phyloP scores from a whole-genome alignment of 2,329 filamentous ascomycete species.

The Tolypocladium sp. region DNA sequence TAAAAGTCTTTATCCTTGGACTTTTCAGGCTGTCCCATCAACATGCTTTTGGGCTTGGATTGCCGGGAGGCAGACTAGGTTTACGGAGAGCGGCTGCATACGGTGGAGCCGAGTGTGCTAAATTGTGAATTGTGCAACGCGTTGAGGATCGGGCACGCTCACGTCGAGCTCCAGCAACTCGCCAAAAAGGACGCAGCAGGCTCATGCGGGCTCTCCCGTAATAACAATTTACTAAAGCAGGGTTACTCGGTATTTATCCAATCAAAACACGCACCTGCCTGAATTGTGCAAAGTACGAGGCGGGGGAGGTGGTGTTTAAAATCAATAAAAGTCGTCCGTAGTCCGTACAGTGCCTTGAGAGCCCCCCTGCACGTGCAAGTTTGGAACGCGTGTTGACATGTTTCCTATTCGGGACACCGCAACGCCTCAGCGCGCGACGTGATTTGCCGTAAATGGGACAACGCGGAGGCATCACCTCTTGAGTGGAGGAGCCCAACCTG shows the following conservation, averaged over 20 bases:
- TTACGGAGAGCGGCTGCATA: neutral
- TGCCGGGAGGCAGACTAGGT: neutral
- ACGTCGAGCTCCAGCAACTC: neutral
- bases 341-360: neutral
- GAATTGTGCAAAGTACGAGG: neutral
- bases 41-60: neutral
- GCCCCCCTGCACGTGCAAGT: slow-evolving; percentile 10
- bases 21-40: neutral
- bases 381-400: slow-evolving; percentile 23
- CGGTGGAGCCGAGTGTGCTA: neutral
- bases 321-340: neutral
- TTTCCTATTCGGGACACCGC: slow-evolving; percentile 21
- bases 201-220: neutral
- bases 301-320: neutral
- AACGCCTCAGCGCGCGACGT: slow-evolving; percentile 17
- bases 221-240: neutral
- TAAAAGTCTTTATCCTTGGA: neutral
- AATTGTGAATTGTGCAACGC: neutral
- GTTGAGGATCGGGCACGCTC: neutral
- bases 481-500: slow-evolving; percentile 1
- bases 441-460: slow-evolving; percentile 18
- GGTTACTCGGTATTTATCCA: neutral
- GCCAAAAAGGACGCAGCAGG: neutral
- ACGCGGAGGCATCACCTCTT: slow-evolving; percentile 11
- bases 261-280: neutral